Conservation (phyloP, 495 filamentous ascomycete species). For the Rhizodiscina lignyota region DNA sequence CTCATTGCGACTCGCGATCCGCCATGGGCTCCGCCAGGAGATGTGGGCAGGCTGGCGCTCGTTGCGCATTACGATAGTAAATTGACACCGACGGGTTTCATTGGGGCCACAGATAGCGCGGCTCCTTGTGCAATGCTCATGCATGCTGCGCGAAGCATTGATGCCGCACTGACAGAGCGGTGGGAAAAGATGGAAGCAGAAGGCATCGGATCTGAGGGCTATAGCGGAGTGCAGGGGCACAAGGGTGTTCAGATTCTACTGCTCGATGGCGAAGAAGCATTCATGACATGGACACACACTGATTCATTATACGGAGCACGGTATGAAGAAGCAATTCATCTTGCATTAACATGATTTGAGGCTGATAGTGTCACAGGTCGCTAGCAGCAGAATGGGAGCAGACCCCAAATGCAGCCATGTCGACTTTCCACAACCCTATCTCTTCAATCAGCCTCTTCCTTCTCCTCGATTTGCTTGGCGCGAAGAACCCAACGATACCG, state of each 20-base stretch:
- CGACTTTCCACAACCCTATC: conserved; percentile 54
- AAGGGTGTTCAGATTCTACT: conserved; percentile 80
- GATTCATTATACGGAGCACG: conserved; percentile 84
- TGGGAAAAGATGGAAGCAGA: conserved; percentile 55
- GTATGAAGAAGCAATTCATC: conserved; percentile 18
- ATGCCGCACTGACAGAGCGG: conserved; percentile 60
- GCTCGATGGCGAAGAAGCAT: conserved; percentile 91
- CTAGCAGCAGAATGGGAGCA: conserved; percentile 61
- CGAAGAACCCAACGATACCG: conserved; percentile 48
- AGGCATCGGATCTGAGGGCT: conserved; percentile 27
- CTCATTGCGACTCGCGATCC: conserved; percentile 81
- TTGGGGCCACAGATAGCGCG: conserved; percentile 86
- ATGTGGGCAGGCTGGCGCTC: conserved; percentile 65
- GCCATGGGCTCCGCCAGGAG: conserved; percentile 54
- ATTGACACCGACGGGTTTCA: conserved; percentile 67
- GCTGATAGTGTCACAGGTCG: conserved; percentile 25
- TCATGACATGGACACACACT: conserved; percentile 52
- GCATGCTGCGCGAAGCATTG: conserved; percentile 66
- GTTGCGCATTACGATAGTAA: conserved; percentile 93
- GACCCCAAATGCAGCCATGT: conserved; percentile 46
- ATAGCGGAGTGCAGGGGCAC: conserved; percentile 39
- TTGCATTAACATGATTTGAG: not conserved
- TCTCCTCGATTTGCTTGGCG: conserved; percentile 79
- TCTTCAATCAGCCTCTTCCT: conserved; percentile 75
- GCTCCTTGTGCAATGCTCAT: conserved; percentile 86